These are phyloP conservation scores for Colletotrichum simmondsii DNA, from an alignment of 2,329 filamentous ascomycete species.

Conservation along the genomic window DNA sequence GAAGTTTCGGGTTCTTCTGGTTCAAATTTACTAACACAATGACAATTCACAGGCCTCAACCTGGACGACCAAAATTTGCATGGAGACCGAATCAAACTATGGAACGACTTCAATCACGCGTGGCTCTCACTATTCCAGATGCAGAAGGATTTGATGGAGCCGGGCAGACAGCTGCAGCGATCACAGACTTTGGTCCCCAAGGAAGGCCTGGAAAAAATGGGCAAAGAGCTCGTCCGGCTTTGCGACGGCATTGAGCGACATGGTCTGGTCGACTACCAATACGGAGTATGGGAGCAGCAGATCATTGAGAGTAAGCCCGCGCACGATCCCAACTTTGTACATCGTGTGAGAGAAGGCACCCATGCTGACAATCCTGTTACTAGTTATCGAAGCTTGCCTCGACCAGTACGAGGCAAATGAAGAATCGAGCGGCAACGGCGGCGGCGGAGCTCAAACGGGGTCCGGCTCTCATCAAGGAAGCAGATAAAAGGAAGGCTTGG, in stretches of 20 bases:
- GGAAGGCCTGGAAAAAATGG: constrained; percentile 80
- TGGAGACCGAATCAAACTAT: constrained; percentile 82
- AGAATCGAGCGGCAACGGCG: constrained; percentile 45
- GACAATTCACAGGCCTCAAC: constrained; percentile 73
- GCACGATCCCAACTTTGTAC: background rate
- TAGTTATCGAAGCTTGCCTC: constrained; percentile 52
- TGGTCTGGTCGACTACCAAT: constrained; percentile 97
- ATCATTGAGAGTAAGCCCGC: constrained; percentile 80
- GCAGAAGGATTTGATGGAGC: constrained; percentile 80
- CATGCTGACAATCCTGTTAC: constrained; percentile 11
- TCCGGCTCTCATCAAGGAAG: constrained; percentile 31
- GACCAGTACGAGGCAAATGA: constrained; percentile 57
- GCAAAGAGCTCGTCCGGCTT: constrained; percentile 81
- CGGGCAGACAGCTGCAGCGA: constrained; percentile 66
- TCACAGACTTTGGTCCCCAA: constrained; percentile 73
- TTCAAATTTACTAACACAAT: background rate
- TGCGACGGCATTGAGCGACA: constrained; percentile 90
- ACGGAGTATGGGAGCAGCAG: constrained; percentile 94
- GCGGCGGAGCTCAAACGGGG: constrained; percentile 33
- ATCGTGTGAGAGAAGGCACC: background rate
- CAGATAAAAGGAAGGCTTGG: constrained; percentile 19
- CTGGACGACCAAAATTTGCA: constrained; percentile 84
- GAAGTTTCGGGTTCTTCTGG: background rate
- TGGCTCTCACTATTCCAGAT: constrained; percentile 88
- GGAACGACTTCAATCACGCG: constrained; percentile 94